Conservation (phyloP, 768 basidiomycete species). For the Lentinus tigrinus region DNA sequence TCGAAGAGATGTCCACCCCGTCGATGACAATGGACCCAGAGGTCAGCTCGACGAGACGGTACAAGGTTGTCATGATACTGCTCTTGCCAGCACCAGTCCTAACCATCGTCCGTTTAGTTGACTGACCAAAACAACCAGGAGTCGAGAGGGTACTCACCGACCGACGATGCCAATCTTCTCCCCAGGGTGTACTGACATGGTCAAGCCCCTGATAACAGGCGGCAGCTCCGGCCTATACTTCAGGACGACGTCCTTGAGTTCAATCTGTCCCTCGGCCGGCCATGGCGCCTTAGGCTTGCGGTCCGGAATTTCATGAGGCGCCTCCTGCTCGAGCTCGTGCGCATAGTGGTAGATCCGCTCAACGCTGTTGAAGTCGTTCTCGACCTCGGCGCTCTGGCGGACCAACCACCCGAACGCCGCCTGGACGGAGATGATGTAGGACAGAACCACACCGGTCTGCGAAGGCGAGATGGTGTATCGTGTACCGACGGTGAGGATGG, state of each 20-base stretch:
- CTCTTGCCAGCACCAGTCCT: constrained; percentile 86
- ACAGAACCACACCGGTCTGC: constrained; percentile 73
- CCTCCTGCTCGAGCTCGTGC: constrained; percentile 78
- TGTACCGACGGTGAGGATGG: constrained; percentile 74
- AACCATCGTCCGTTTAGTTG: not conserved
- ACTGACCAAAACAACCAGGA: not conserved
- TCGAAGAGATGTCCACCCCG: constrained; percentile 76
- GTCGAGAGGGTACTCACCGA: constrained; percentile 32
- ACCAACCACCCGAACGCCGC: constrained; percentile 76
- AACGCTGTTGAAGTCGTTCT: constrained; percentile 93
- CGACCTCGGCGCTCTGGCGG: constrained; percentile 79
- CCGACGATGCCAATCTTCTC: constrained; percentile 95
- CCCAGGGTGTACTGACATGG: constrained; percentile 64
- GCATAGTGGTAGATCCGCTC: constrained; percentile 85
- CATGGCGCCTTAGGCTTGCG: constrained; percentile 60
- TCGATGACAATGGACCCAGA: constrained; percentile 79
- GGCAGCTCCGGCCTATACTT: constrained; percentile 89
- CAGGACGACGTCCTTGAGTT: constrained; percentile 74
- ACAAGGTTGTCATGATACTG: constrained; percentile 86
- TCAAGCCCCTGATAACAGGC: constrained; percentile 79
- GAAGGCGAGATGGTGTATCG: constrained; percentile 76
- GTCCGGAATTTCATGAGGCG: constrained; percentile 63
- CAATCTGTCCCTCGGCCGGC: constrained; percentile 74
- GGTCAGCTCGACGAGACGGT: constrained; percentile 77
- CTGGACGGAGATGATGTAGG: constrained; percentile 79